These are phyloP conservation scores for Gossypioides kirkii DNA, from an alignment of 345 rosid genomes.

Conservation along the genomic window DNA sequence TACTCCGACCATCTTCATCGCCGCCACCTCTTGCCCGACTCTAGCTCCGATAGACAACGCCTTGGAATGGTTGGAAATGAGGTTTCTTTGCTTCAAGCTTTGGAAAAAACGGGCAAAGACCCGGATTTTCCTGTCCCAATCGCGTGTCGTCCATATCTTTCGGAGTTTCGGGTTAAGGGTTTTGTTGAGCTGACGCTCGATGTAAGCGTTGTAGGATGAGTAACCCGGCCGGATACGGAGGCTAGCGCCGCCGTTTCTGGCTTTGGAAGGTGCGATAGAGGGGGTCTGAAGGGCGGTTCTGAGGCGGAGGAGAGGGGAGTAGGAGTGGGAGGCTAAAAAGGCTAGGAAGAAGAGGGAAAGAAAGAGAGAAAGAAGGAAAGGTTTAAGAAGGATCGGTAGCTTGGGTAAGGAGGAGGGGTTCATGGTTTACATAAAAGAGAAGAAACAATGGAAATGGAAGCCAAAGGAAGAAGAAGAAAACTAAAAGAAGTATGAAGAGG, in stretches of 20 bases:
- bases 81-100: slow-evolving; percentile 5
- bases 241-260: slow-evolving; percentile 8
- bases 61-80: slow-evolving; percentile 22
- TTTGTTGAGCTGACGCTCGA: slow-evolving; percentile 87
- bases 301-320: background rate
- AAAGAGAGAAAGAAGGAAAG: background rate
- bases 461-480: background rate
- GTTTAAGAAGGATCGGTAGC: background rate
- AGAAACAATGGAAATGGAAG: background rate
- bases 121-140: slow-evolving; percentile 76
- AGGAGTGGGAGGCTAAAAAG: background rate
- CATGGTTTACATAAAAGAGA: background rate
- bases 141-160: slow-evolving; percentile 75
- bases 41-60: slow-evolving; percentile 81
- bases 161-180: slow-evolving; percentile 83
- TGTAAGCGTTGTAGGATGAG: slow-evolving; percentile 80
- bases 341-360: background rate
- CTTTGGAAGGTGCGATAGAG: background rate
- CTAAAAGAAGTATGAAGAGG: background rate
- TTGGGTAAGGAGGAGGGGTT: background rate
- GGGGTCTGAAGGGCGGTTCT: background rate
- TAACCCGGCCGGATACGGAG: slow-evolving; percentile 70
- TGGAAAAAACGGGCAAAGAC: slow-evolving; percentile 63
- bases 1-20: slow-evolving; percentile 58
- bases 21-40: slow-evolving; percentile 89